phyloP scores from a whole-genome alignment of 208 protist genomes.

The Trypanosoma lewisi region DNA sequence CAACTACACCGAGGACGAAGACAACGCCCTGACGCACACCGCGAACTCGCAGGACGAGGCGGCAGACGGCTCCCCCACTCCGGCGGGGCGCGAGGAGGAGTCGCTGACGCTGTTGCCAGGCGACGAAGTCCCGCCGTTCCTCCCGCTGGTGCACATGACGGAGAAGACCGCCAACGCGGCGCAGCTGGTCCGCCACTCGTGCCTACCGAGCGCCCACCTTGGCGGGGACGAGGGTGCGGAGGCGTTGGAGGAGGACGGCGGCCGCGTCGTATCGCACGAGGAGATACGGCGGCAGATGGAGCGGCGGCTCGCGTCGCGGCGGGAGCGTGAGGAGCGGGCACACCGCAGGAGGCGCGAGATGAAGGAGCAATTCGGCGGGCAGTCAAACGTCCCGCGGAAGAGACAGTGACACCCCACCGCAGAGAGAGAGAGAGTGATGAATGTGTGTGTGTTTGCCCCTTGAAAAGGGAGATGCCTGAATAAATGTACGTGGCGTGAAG shows the following conservation, averaged over 20 bases:
- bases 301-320: conserved; percentile 59
- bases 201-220: conserved; percentile 78
- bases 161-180: conserved; percentile 56
- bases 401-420: conserved; percentile 9
- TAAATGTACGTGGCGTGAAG: background rate
- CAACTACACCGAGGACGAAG: conserved; percentile 5
- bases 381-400: conserved; percentile 1
- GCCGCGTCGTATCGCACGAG: conserved; percentile 82
- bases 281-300: conserved; percentile 84
- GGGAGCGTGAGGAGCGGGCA: conserved; percentile 78
- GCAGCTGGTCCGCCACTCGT: conserved; percentile 56
- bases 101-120: conserved; percentile 12
- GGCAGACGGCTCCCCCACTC: background rate
- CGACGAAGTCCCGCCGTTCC: conserved; percentile 37
- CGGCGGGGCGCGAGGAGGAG: background rate
- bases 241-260: conserved; percentile 52
- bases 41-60: conserved; percentile 19
- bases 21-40: conserved; percentile 4
- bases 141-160: conserved; percentile 43
- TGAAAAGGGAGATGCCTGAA: background rate
- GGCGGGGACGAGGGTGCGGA: conserved; percentile 39
- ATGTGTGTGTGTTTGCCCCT: background rate
- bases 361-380: conserved; percentile 20
- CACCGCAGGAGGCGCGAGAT: conserved; percentile 61
- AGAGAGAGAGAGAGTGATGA: too few relatives aligned